Base-by-base conservation (phyloP, 176 grass and related monocot species). In the Oryza nivara region DNA sequence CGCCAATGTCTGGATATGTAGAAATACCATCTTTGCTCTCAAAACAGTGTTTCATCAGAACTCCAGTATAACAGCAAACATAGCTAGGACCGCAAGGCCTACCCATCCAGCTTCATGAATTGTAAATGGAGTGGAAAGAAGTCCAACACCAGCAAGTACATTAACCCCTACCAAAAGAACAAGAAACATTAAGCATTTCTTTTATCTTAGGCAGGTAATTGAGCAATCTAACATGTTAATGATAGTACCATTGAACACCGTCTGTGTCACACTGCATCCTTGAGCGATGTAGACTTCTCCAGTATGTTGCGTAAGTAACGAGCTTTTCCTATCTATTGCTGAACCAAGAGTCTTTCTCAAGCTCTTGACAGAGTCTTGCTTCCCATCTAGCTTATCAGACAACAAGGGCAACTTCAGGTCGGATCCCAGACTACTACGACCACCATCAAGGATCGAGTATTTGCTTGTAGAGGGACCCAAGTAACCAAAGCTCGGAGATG, bases 61-160 rank as follows among this genome's bases (percentile, higher is more conserved):
- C 72, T 80, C 93, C 89, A 61, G 96, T 98, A 76, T 98, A 98
- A 83, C 76, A 98, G 54, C 93, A 98, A 98, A 95, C 73, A 98
- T 26, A 63, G 74, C 46, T 61, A 92, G 65, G 85, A 98, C 75
- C 60, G 19, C 89, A 90, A 98, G 82, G 48, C 87, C 80, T 73
- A 89, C 36, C 96, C 96, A 98, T 72, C 93, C 96, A 83, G 89
- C 93, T 83, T 98, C 87, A 65, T 90, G 83, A 80, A 98, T 70
- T 41, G 96, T 98, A 77, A 87, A 95, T 2, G 93, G 91, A 73
- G 93, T 86, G 36, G 96, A 98, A 88, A 98, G 96, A 90, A 98
- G 73, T 58, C 96, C 96, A 47, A 98, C 89, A 9, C 96, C 96
- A 26, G 87, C 93, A 79, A 98, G 88, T 16, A 93, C 96, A 56